Evolutionary conservation across 805 yeast genomes (phyloP).

Genomic region (Saccharomycopsis fermentans): DNA sequence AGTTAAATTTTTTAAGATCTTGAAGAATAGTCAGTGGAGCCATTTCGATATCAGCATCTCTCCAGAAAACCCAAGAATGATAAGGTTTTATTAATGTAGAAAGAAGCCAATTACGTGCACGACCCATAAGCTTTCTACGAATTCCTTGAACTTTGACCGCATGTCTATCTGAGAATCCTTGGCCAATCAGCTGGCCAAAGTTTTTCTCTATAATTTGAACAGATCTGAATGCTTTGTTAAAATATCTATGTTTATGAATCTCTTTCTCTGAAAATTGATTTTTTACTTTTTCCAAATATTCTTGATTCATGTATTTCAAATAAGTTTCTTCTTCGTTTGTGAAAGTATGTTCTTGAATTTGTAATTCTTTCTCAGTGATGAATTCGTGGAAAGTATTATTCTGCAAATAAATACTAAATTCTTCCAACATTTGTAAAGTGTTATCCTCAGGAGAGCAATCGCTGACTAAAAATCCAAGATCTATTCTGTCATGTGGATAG

Average conservation of each 20-base stretch:
- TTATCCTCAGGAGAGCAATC: conserved; percentile 50
- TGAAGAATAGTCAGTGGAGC: conserved; percentile 70
- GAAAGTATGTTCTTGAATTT: conserved; percentile 10
- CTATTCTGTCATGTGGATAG: conserved; percentile 71
- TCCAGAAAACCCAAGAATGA: conserved; percentile 88
- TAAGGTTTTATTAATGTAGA: conserved; percentile 67
- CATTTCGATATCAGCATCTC: conserved; percentile 80
- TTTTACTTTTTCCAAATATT: conserved; percentile 46
- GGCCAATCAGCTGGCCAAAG: conserved; percentile 78
- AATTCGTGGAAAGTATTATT: conserved; percentile 51
- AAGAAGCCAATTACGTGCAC: conserved; percentile 79
- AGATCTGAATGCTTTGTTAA: conserved; percentile 44
- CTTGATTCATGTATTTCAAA: conserved; percentile 58
- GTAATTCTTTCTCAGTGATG: conserved; percentile 33
- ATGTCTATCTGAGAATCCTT: conserved; percentile 75
- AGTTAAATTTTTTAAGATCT: conserved; percentile 57
- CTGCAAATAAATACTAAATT: conserved; percentile 58
- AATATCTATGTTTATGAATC: conserved; percentile 44
- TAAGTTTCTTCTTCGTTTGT: conserved; percentile 39
- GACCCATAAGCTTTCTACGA: conserved; percentile 74
- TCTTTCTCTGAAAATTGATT: conserved; percentile 42
- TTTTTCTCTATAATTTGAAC: conserved; percentile 74
- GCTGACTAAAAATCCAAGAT: conserved; percentile 69
- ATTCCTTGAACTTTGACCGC: conserved; percentile 81
- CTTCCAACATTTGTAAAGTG: conserved; percentile 47